Evolutionary conservation across 164 flowering plant species (phyloP), one percentile per base, ranked within the genome.

Genomic region (Magnolia sinica): DNA sequence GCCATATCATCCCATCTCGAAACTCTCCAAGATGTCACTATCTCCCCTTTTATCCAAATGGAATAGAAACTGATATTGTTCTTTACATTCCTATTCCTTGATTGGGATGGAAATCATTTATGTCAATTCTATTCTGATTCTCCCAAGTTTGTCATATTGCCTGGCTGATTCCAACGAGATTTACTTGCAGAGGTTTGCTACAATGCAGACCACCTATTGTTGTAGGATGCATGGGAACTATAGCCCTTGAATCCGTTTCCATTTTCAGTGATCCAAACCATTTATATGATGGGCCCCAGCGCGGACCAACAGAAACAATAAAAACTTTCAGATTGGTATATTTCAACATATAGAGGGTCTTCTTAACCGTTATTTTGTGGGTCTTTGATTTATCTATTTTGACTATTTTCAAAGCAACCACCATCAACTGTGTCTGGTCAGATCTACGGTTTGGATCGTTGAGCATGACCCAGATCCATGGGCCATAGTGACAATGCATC

Each of bases 11-110:
- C 23, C 22, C 19, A 64, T 20, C 68, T 64, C 68, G 19, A 19
- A 64, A 20, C 23, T 22, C 68, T 19, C 22, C 61, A 16, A 16
- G 19, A 55, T 11, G 61, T 11, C 61, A 29, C 68, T 22, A 64
- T 64, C 68, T 19, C 10, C 68, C n/a, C 68, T 19, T 64, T 19
- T 27, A 64, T 64, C 68, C 68, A 19, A 64, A 64, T 64, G 68
- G 68, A 64, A 64, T 64, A 64, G 68, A 64, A 64, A 64, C 68
- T 9, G 19, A 64, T 64, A 64, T 22, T 64, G 23, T 64, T 64
- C 24, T n/a, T 64, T 64, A 3, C 13, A 1, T 11, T 55, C 18
- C 61, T 64, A 64, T 20, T 64, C 23, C 24, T 64, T 22, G 24
- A 64, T 64, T 64, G 10, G 29, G 24, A 13, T 22, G 8, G 68